Base-by-base conservation (phyloP, 345 rosid species). In the Reutealis trisperma region DNA sequence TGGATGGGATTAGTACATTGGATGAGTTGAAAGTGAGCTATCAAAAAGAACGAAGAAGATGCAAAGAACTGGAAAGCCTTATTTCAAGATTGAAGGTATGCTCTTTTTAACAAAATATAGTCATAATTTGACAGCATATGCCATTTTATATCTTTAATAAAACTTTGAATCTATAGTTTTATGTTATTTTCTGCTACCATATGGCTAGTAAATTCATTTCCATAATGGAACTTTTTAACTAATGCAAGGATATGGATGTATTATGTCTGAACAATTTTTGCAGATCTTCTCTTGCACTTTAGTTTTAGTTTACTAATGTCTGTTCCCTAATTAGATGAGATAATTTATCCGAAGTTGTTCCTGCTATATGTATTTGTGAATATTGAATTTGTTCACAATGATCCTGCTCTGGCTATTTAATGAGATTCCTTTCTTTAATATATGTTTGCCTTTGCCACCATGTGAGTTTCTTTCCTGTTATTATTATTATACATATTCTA, bases 51-150 rank as follows among this genome's bases (percentile, higher is more conserved):
- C 83, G 85, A 74, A 79, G 79, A 81, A 83, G 84, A 81, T 82
- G 88, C 84, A 78, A 76, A 67, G 90, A 88, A 67, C 81, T 90
- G 62, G 89, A 90, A 79, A 68, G 66, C 69, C 61, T 84, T 58
- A 58, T 87, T 55, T 86, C 83, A 54, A 86, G 85, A 77, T 59
- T 86, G 76, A 86, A 87, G 90, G 92, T 89, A 86, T 79, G 76
- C 22, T 70, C 37, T 78, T 77, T 67, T 60, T 70, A 22, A 24
- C 24, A 58, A 21, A 47, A 27, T 1, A 21, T 49, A 21, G 52
- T 63, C 51, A 21, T 21, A 67, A 8, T 47, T 67, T 25, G 45
- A 66, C 24, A 12, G 45, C 54, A 47, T 30, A 8, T 42, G 13
- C 65, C 25, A 6, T 16, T 60, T 47, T 72, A 15, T 6, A 14